phyloP scores from a whole-genome alignment of 495 filamentous ascomycete genomes.

The Aspergillus nidulans region DNA sequence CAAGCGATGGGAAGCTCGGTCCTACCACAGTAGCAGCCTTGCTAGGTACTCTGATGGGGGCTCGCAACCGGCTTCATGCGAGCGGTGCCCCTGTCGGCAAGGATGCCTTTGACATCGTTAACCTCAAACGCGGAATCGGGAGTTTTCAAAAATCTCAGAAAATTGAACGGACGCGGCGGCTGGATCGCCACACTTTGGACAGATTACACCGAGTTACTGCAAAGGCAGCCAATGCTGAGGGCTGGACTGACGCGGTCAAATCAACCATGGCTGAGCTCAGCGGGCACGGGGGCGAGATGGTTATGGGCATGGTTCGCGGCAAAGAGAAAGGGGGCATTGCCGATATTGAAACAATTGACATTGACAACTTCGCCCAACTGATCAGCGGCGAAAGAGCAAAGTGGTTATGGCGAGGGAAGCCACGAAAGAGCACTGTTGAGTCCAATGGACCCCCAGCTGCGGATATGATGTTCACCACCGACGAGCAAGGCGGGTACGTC shows the following conservation, averaged over 20 bases:
- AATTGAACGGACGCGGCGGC: constrained; percentile 65
- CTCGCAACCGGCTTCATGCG: constrained; percentile 77
- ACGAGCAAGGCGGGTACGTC: constrained; percentile 60
- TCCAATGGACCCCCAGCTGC: constrained; percentile 48
- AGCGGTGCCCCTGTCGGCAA: constrained; percentile 82
- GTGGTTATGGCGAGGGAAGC: constrained; percentile 92
- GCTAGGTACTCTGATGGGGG: constrained; percentile 82
- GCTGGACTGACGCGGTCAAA: constrained; percentile 85
- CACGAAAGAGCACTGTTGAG: constrained; percentile 55
- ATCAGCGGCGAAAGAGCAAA: constrained; percentile 76
- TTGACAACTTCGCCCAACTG: constrained; percentile 75
- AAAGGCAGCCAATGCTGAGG: constrained; percentile 80
- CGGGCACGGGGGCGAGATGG: constrained; percentile 91
- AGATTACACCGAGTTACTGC: constrained; percentile 75
- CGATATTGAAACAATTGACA: constrained; percentile 84
- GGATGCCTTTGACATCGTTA: constrained; percentile 83
- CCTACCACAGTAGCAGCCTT: constrained; percentile 89
- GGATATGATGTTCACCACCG: constrained; percentile 62
- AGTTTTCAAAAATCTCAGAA: constrained; percentile 89
- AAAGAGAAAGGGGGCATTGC: constrained; percentile 84
- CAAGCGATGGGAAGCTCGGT: constrained; percentile 84
- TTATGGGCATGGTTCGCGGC: constrained; percentile 87
- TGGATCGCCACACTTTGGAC: constrained; percentile 80
- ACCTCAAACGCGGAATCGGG: constrained; percentile 75
- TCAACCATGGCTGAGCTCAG: constrained; percentile 91